Base-by-base conservation (phyloP, 2,329 filamentous ascomycete species). In the Hirsutella minnesotensis region DNA sequence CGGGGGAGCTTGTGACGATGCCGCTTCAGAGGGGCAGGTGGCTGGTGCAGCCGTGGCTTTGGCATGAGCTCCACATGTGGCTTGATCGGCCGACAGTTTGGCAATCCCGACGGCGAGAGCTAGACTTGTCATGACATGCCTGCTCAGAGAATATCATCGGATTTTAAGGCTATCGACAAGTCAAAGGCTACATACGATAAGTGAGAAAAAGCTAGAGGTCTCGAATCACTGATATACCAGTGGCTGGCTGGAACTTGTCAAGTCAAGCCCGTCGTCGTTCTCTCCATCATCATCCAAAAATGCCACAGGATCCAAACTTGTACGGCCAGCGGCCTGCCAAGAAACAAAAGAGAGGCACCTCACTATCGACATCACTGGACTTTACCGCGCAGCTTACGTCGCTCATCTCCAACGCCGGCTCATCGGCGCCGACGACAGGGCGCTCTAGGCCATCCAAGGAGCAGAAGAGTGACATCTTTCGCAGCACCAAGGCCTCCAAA, bases 301-400 rank as follows among this genome's bases (percentile, higher is more conserved):
- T 78, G 75, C 67, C 76, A 12, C 73, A 78, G 60, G 80, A 87
- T 51, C 72, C 76, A 9, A 66, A 79, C 48, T 75, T 95, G 13
- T 95, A 95, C 63, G 87, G 87, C 56, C 75, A 82, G 41, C 75
- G 77, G 43, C 77, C 79, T 31, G 68, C 75, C 10, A 90, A 88
- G 61, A 80, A 79, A 53, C 72, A 76, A 50, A 75, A 75, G 56
- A 81, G 79, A 56, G 79, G 83, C 54, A 76, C 86, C 44, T 77
- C 79, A 16, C 77, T 88, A 16, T 82, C 79, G 16, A 79, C 77
- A 40, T 82, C 79, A 37, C 77, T 95, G 43, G 80, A 87, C 57
- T 96, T 98, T 67, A 80, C 84, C n/a, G 86, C 86, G 10, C 85
- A 92, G 50, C 77, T 96, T 48, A 83, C 84, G 52, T 85, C 81